Conservation (phyloP, 2,329 filamentous ascomycete genomes). For the Ophiocordyceps sinensis region DNA sequence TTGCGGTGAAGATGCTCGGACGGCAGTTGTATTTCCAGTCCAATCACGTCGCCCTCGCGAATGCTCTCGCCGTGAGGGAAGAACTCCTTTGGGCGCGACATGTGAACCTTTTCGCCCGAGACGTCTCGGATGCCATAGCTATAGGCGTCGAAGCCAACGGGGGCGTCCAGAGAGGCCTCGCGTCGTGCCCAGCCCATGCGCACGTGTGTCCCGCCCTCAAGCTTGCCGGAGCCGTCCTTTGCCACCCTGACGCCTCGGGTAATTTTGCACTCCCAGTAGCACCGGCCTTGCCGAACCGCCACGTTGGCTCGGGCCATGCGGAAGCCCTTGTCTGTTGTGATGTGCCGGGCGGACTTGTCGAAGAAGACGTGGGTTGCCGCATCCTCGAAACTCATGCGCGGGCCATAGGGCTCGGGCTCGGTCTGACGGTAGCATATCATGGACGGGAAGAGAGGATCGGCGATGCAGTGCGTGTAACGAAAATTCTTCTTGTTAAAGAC, state of each 20-base stretch:
- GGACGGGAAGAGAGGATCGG: conserved; percentile 74
- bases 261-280: conserved; percentile 91
- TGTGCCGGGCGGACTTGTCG: conserved; percentile 56
- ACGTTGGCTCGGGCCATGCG: conserved; percentile 85
- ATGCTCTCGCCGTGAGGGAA: conserved; percentile 68
- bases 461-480: conserved; percentile 81
- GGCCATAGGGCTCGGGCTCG: conserved; percentile 68
- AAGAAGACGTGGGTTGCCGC: conserved; percentile 75
- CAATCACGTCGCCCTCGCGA: conserved; percentile 82
- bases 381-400: conserved; percentile 87
- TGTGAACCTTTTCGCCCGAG: conserved; percentile 80
- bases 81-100: conserved; percentile 85
- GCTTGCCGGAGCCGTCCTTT: conserved; percentile 26
- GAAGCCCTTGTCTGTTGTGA: conserved; percentile 88
- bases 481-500: conserved; percentile 59
- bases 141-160: conserved; percentile 80
- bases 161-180: conserved; percentile 69
- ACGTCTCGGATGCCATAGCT: conserved; percentile 89
- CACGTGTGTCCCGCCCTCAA: conserved; percentile 46
- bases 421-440: conserved; percentile 82
- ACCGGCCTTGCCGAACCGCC: conserved; percentile 72
- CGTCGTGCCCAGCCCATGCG: conserved; percentile 77
- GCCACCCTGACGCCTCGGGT: conserved; percentile 50
- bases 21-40: conserved; percentile 81
- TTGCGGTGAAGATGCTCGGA: conserved; percentile 77